A percentile compares a stretch with the other conserved stretches of the same genome.
phyloP scores from a whole-genome alignment of 495 filamentous ascomycete species.

The Ramalina intermedia region DNA sequence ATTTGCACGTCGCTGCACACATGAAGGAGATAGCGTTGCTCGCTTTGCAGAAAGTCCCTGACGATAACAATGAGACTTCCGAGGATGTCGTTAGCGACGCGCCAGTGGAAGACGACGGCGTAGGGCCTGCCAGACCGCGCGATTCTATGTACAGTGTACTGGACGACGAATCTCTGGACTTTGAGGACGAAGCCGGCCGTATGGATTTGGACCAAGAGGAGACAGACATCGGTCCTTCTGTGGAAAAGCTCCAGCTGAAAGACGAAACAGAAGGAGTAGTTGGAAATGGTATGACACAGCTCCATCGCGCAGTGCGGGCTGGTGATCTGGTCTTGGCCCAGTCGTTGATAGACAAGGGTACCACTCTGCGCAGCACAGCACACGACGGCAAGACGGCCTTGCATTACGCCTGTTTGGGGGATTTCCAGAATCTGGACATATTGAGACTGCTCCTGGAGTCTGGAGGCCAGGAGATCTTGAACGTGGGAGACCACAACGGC shows the following conservation, averaged over 20 bases:
- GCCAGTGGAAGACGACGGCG: conserved; percentile 16
- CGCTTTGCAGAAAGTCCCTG: conserved; percentile 22
- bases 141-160: conserved; percentile 23
- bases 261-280: conserved; percentile 18
- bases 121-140: conserved; percentile 11
- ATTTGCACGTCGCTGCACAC: conserved; percentile 21
- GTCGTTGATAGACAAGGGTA: conserved; percentile 15
- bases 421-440: too few species aligned
- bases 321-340: conserved; percentile 15
- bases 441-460: conserved; percentile 9
- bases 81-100: conserved; percentile 19
- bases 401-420: too few species aligned
- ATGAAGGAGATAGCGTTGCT: conserved; percentile 24
- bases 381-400: too few species aligned
- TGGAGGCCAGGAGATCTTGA: too few species aligned
- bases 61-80: conserved; percentile 16
- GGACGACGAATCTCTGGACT: conserved; percentile 19
- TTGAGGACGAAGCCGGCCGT: conserved; percentile 15
- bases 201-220: conserved; percentile 10
- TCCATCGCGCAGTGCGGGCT: conserved; percentile 19
- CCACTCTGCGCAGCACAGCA: conserved; percentile 12
- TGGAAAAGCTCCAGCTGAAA: conserved; percentile 17
- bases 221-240: conserved; percentile 15
- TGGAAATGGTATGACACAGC: conserved; percentile 19
- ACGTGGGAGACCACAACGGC: conserved; percentile 16